Percentiles rank a stretch among this genome's conserved stretches.
Conservation (phyloP, 192 early-diverging fungal genomes). For the Chytriomyces sp. region DNA sequence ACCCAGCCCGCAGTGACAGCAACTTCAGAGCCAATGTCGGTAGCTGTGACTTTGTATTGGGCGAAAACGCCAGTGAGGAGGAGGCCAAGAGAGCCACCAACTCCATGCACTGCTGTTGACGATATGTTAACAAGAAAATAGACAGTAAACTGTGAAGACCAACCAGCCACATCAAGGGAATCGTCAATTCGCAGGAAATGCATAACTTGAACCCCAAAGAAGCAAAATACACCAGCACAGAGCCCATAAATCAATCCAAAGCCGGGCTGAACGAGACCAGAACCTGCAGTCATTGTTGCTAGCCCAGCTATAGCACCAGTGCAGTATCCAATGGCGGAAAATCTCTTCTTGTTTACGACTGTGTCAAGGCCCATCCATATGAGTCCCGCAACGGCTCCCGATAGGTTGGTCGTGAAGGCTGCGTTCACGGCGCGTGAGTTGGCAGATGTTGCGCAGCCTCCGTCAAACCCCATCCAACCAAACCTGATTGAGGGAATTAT, state of each 20-base stretch:
- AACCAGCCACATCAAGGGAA: constrained; percentile 21
- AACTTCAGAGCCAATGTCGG: constrained; percentile 47
- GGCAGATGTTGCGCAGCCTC: constrained; percentile 69
- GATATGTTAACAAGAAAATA: constrained; percentile 66
- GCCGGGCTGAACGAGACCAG: constrained; percentile 69
- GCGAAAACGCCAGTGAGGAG: constrained; percentile 84
- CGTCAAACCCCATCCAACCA: constrained; percentile 89
- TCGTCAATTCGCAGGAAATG: constrained; percentile 73
- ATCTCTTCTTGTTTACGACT: constrained; percentile 55
- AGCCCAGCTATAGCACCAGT: constrained; percentile 83
- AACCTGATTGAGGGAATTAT: constrained; percentile 70
- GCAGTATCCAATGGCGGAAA: constrained; percentile 80
- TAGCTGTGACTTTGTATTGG: constrained; percentile 65
- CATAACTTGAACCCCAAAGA: constrained; percentile 64
- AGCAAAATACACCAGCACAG: constrained; percentile 62
- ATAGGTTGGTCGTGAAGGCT: constrained; percentile 72
- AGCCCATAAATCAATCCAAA: constrained; percentile 72
- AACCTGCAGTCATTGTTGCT: constrained; percentile 78
- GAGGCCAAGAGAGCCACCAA: constrained; percentile 78
- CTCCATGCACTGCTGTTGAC: constrained; percentile 81
- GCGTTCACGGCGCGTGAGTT: constrained; percentile 76
- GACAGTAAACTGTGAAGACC: constrained; percentile 31
- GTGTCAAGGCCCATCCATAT: constrained; percentile 77
- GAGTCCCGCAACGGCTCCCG: constrained; percentile 68
- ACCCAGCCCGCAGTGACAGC: constrained; percentile 72